These are phyloP conservation scores for Grigorovia transvaalensis DNA, from an alignment of 805 yeast species.

Conservation along the genomic window DNA sequence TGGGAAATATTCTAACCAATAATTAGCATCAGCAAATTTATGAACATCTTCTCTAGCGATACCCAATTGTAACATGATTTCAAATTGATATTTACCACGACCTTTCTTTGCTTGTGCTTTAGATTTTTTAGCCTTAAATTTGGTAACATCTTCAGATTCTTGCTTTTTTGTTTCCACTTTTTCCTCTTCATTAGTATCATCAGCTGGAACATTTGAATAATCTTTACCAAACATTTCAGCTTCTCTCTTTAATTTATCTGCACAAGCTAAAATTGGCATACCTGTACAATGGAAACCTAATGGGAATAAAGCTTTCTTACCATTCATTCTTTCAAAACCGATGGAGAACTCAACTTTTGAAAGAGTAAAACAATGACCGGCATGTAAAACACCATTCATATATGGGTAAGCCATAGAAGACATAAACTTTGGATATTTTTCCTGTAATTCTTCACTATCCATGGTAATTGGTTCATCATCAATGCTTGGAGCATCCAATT, in stretches of 20 bases:
- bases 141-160: conserved; percentile 69
- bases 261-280: conserved; percentile 94
- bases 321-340: conserved; percentile 92
- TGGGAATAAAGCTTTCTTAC: conserved; percentile 87
- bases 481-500: conserved; percentile 74
- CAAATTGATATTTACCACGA: conserved; percentile 86
- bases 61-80: conserved; percentile 92
- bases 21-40: conserved; percentile 82
- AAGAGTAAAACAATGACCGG: conserved; percentile 92
- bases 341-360: conserved; percentile 87
- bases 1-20: conserved; percentile 91
- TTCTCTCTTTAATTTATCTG: conserved; percentile 90
- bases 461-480: conserved; percentile 52
- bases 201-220: conserved; percentile 57
- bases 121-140: conserved; percentile 85
- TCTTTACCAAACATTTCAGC: conserved; percentile 81
- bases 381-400: conserved; percentile 97
- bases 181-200: conserved; percentile 39
- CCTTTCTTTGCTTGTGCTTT: conserved; percentile 93
- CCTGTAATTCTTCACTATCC: conserved; percentile 58
- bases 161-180: conserved; percentile 28
- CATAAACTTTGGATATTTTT: conserved; percentile 75
- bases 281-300: conserved; percentile 99
- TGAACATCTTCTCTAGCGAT: conserved; percentile 72
- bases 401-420: conserved; percentile 97